A percentile compares a stretch with the other conserved stretches of the same genome.
Evolutionary conservation across 805 yeast genomes (phyloP).

Genomic region (Scheffersomyces amazonensis): DNA sequence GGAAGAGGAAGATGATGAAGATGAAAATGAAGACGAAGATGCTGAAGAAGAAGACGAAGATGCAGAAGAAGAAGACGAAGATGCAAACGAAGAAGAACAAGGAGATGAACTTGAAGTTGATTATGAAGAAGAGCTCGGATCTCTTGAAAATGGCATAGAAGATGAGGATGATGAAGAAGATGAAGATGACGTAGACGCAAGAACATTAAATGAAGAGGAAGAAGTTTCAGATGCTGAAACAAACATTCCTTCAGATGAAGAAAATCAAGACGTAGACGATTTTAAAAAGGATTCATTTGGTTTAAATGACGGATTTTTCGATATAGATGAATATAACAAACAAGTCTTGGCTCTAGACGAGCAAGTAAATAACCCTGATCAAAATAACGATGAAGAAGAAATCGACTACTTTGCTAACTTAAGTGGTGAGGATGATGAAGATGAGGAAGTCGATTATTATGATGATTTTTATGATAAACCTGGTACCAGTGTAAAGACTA

Average conservation of each 20-base stretch:
- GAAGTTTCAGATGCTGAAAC: slow-evolving; percentile 17
- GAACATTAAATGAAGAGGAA: slow-evolving; percentile 11
- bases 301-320: slow-evolving; percentile 79
- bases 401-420: slow-evolving; percentile 40
- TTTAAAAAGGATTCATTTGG: slow-evolving; percentile 54
- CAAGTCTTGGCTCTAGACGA: slow-evolving; percentile 62
- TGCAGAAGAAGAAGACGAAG: slow-evolving; percentile 26
- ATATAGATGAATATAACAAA: slow-evolving; percentile 78
- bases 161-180: slow-evolving; percentile 4
- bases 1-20: slow-evolving; percentile 25
- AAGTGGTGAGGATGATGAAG: slow-evolving; percentile 41
- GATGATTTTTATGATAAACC: slow-evolving; percentile 65
- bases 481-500: slow-evolving; percentile 15
- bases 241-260: slow-evolving; percentile 10
- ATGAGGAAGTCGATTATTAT: slow-evolving; percentile 56
- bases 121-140: slow-evolving; percentile 14
- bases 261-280: slow-evolving; percentile 11
- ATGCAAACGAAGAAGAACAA: slow-evolving; percentile 27
- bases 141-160: slow-evolving; percentile 12
- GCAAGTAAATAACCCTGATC: slow-evolving; percentile 26
- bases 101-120: slow-evolving; percentile 19
- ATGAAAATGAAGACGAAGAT: slow-evolving; percentile 46
- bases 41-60: slow-evolving; percentile 41
- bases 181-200: slow-evolving; percentile 1
- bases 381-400: slow-evolving; percentile 29